Base-by-base conservation (phyloP, 306 rosid genomes). In the Castanopsis chinensis region DNA sequence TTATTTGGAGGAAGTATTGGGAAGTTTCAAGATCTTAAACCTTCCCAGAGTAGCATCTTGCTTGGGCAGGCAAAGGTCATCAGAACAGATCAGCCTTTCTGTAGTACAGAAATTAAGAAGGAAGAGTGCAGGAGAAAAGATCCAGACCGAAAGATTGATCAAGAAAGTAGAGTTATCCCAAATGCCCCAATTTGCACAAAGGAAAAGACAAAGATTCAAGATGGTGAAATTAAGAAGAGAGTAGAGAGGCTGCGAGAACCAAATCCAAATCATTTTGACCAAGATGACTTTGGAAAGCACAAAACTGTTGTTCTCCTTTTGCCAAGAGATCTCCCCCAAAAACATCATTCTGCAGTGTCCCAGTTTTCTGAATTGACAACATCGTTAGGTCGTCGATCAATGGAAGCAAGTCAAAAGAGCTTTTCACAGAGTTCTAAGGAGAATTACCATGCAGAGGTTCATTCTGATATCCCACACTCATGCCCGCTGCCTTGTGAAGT, bases 231-330 rank as follows among this genome's bases (percentile, higher is more conserved):
- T 43, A 81, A 51, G 64, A 85, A 73, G 83, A 86, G 76, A 85
- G 81, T 17, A 56, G 88, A 85, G 61, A 84, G 78, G 81, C 72
- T 77, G 70, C 74, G 49, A 59, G 74, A 82, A 80, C 84, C 82
- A 41, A 76, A 72, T 69, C 76, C 70, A 73, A 78, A 59, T 61
- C 65, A 70, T 43, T 33, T 52, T 80, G 86, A 78, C 69, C 85
- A 65, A 72, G 89, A 21, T 72, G 70, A 79, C 41, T 69, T 74
- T 33, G 82, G 77, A 77, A 87, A 82, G 82, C 79, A 73, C 78
- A 80, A 88, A 83, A 82, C 90, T 17, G 78, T 76, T 78, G 94
- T 90, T 83, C 87, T 90, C 58, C 85, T 85, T 80, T 59, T 88
- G 81, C 92, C 92, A 3, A 76, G 81, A 70, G 87, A 84, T 80